Percentiles rank a stretch among this genome's conserved stretches.
Evolutionary conservation across 495 filamentous ascomycete genomes (phyloP).

Genomic region (Aspergillus saccharolyticus): DNA sequence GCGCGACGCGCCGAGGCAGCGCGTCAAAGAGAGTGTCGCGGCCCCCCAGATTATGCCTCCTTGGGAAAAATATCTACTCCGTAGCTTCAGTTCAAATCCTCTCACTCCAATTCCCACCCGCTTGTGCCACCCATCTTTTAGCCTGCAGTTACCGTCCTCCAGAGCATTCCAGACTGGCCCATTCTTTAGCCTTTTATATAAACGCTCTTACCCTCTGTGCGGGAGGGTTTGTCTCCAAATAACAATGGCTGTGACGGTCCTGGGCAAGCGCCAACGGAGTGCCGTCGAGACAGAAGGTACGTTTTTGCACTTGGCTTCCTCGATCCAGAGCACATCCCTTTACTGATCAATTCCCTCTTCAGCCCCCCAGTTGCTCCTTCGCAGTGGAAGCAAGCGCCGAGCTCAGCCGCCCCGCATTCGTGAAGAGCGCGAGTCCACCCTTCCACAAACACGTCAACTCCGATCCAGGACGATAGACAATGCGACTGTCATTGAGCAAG

Average conservation of each 20-base stretch:
- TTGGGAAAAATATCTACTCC: constrained; percentile 28
- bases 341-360: constrained; percentile 20
- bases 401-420: constrained; percentile 38
- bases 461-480: constrained; percentile 36
- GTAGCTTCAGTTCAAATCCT: too few species aligned
- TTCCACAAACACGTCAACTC: constrained; percentile 27
- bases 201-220: constrained; percentile 14
- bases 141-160: not conserved
- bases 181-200: constrained; percentile 7
- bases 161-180: not conserved
- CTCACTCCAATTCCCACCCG: not conserved
- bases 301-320: not conserved
- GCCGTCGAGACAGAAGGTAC: constrained; percentile 51
- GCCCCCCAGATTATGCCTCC: constrained; percentile 17
- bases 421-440: constrained; percentile 18
- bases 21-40: constrained; percentile 1
- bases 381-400: constrained; percentile 61
- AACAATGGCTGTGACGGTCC: constrained; percentile 56
- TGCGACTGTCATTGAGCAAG: constrained; percentile 3
- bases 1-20: constrained; percentile 3
- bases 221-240: constrained; percentile 7
- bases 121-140: not conserved
- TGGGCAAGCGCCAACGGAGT: constrained; percentile 70
- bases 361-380: constrained; percentile 34
- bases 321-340: not conserved